Evolutionary conservation across 768 basidiomycete genomes (phyloP).

Genomic region (Tricholoma saponaceum): DNA sequence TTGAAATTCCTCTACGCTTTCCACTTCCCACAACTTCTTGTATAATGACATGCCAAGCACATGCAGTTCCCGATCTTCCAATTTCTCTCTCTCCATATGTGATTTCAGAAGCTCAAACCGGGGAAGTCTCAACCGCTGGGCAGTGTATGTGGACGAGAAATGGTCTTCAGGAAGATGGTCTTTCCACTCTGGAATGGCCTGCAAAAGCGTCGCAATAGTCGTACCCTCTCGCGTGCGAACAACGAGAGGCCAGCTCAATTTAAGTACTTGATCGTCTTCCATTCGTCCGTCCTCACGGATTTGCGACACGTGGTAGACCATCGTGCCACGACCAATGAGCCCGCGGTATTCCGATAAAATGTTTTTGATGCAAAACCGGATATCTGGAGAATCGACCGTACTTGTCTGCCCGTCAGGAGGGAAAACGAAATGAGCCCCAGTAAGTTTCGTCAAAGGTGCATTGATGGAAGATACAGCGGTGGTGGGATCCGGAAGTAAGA

Average conservation of each 20-base stretch:
- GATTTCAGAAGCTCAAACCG: slow-evolving; percentile 6
- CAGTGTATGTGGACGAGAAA: background rate
- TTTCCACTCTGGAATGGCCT: background rate
- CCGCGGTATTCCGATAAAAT: background rate
- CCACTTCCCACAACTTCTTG: slow-evolving; percentile 18
- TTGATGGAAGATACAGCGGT: background rate
- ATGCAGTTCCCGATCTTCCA: slow-evolving; percentile 12
- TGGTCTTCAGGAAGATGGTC: slow-evolving; percentile 11
- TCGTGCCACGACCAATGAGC: slow-evolving; percentile 7
- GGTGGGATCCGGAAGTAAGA: background rate
- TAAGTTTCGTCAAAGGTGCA: background rate
- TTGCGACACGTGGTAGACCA: slow-evolving; percentile 8
- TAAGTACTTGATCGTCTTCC: slow-evolving; percentile 6
- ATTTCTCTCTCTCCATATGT: background rate
- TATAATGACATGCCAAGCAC: slow-evolving; percentile 15
- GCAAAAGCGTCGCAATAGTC: slow-evolving; percentile 3
- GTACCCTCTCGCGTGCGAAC: slow-evolving; percentile 8
- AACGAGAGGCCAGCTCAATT: slow-evolving; percentile 13
- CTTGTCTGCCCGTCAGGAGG: background rate
- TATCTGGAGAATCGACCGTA: background rate
- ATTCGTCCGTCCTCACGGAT: background rate
- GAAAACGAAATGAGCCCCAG: background rate
- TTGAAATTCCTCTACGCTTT: slow-evolving; percentile 20
- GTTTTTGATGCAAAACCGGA: background rate
- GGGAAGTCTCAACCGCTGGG: slow-evolving; percentile 2